Conservation (phyloP, 768 basidiomycete species). For the Cystofilobasidium capitatum region DNA sequence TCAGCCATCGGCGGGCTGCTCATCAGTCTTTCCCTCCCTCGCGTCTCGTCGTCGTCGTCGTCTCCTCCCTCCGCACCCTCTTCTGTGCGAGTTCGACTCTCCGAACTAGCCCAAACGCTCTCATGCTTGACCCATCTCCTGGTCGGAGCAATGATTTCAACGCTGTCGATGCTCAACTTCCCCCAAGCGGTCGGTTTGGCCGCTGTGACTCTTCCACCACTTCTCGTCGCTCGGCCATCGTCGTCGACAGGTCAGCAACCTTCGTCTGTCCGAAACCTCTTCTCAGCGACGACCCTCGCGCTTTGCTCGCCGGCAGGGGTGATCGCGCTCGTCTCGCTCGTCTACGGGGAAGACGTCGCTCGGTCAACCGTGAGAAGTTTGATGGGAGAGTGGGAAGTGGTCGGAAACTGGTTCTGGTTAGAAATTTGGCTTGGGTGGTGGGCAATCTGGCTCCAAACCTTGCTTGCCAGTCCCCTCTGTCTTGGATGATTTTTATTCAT, state of each 20-base stretch:
- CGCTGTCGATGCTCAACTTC: slow-evolving; percentile 84
- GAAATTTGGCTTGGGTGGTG: slow-evolving; percentile 20
- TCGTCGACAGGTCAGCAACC: slow-evolving; percentile 38
- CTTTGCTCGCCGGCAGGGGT: slow-evolving; percentile 28
- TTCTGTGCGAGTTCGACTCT: background rate
- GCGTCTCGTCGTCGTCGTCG: background rate
- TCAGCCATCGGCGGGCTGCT: background rate
- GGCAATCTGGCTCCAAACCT: slow-evolving; percentile 2
- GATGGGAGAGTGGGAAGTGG: slow-evolving; percentile 66
- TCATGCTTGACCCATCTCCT: slow-evolving; percentile 70
- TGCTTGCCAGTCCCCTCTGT: background rate
- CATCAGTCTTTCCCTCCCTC: background rate
- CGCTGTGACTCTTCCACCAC: slow-evolving; percentile 57
- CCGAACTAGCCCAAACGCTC: slow-evolving; percentile 46
- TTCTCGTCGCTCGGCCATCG: slow-evolving; percentile 32
- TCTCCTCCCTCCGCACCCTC: no score
- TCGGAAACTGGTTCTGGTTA: slow-evolving; percentile 57
- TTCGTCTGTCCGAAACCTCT: slow-evolving; percentile 4
- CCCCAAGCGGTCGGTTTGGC: slow-evolving; percentile 70
- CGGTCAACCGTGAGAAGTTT: slow-evolving; percentile 46
- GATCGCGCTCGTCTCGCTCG: slow-evolving; percentile 48
- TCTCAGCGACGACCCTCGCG: slow-evolving; percentile 21
- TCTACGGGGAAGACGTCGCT: slow-evolving; percentile 38
- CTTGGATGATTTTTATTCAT: background rate
- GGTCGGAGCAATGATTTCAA: slow-evolving; percentile 74